phyloP scores from a whole-genome alignment of 148 eudicot species.

The Nepenthes mirabilis region DNA sequence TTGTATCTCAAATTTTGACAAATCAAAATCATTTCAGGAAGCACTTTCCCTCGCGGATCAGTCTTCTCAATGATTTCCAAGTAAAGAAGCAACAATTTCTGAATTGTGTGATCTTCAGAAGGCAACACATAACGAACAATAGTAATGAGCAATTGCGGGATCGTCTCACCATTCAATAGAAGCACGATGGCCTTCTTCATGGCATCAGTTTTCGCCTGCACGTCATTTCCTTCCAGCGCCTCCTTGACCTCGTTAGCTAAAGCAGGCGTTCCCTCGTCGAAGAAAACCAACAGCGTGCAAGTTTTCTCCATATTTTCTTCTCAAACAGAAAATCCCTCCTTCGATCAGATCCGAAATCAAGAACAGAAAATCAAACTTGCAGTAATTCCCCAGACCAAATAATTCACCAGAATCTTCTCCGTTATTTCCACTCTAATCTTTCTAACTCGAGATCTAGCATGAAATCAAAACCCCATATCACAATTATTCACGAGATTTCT shows the following conservation, averaged over 20 bases:
- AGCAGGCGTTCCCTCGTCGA: slow-evolving; percentile 75
- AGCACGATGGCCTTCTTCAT: slow-evolving; percentile 80
- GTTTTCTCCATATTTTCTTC: slow-evolving; percentile 51
- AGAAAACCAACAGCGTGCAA: slow-evolving; percentile 49
- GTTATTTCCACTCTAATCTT: too few species aligned
- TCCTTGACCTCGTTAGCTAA: slow-evolving; percentile 74
- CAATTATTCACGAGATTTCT: too few species aligned
- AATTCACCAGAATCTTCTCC: too few species aligned
- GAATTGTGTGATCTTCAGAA: slow-evolving; percentile 64
- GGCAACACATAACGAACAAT: slow-evolving; percentile 71
- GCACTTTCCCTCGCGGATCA: slow-evolving; percentile 49
- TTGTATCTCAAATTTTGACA: slow-evolving; percentile 71
- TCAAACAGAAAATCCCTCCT: background rate
- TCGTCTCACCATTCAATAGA: slow-evolving; percentile 63
- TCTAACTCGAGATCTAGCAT: too few species aligned
- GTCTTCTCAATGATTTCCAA: slow-evolving; percentile 75
- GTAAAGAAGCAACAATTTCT: slow-evolving; percentile 55
- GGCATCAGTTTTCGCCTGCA: slow-evolving; percentile 47
- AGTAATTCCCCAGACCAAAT: too few species aligned
- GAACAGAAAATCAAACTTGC: too few species aligned
- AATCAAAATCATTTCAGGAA: slow-evolving; percentile 71
- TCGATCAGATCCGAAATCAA: background rate
- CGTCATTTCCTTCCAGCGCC: slow-evolving; percentile 68
- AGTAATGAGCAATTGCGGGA: slow-evolving; percentile 62
- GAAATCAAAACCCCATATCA: too few species aligned